phyloP scores from a whole-genome alignment of 768 basidiomycete species.

The Suillus variegatus region DNA sequence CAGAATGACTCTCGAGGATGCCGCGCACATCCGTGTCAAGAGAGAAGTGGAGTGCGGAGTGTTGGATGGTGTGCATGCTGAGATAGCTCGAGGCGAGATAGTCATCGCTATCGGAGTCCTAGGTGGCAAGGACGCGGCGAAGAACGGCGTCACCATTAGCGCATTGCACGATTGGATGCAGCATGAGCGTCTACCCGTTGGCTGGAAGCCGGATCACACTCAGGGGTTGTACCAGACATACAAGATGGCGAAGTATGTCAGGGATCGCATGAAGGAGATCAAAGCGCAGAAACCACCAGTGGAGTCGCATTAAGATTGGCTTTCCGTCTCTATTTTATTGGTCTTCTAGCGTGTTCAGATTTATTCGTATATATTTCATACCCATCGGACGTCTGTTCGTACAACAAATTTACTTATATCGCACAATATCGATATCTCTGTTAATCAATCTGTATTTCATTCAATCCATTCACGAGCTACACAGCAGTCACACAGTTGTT shows the following conservation, averaged over 20 bases:
- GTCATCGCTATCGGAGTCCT: slow-evolving; percentile 58
- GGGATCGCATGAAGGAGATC: slow-evolving; percentile 29
- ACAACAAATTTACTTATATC: not conserved
- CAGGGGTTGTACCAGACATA: slow-evolving; percentile 32
- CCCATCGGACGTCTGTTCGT: not conserved
- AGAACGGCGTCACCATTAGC: slow-evolving; percentile 45
- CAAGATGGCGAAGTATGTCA: slow-evolving; percentile 28
- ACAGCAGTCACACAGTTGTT: too few relatives aligned
- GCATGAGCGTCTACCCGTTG: slow-evolving; percentile 50
- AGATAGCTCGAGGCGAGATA: slow-evolving; percentile 71
- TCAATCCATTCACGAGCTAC: not conserved
- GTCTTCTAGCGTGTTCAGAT: too few relatives aligned
- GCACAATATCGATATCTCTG: not conserved
- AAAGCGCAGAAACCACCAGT: not conserved
- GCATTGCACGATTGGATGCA: slow-evolving; percentile 52
- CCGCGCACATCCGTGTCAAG: slow-evolving; percentile 52
- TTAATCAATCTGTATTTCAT: not conserved
- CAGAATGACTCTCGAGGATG: slow-evolving; percentile 33
- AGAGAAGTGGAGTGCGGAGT: slow-evolving; percentile 47
- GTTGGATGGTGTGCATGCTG: slow-evolving; percentile 49
- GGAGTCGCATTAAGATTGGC: not conserved
- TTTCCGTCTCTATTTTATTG: not conserved
- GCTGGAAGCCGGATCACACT: slow-evolving; percentile 34
- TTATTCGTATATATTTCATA: slow-evolving; percentile 4
- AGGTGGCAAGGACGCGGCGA: slow-evolving; percentile 35